Conservation (phyloP, 1,284 basidiomycete genomes). For the Schizophyllum commune region DNA sequence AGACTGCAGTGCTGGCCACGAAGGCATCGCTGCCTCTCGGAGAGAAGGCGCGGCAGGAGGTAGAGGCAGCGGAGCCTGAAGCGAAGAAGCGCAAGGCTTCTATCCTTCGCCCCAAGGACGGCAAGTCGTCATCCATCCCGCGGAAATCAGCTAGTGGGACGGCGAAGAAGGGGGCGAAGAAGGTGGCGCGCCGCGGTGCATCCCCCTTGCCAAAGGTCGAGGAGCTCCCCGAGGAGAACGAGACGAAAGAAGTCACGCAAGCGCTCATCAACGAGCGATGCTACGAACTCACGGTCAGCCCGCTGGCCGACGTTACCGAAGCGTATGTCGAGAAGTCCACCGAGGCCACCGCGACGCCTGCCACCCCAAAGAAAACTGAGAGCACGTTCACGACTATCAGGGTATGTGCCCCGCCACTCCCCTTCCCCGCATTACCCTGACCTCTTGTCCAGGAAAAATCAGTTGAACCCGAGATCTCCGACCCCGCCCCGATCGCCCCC, state of each 20-base stretch:
- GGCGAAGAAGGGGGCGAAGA: constrained; percentile 21
- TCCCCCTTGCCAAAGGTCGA: constrained; percentile 33
- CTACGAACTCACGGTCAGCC: constrained; percentile 56
- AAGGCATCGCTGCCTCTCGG: constrained; percentile 13
- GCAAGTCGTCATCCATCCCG: constrained; percentile 8
- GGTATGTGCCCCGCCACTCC: neutral
- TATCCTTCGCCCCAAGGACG: constrained; percentile 20
- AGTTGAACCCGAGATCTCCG: constrained; percentile 43
- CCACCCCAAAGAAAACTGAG: neutral
- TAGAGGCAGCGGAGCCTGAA: constrained; percentile 24
- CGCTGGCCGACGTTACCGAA: constrained; percentile 54
- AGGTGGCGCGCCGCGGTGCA: constrained; percentile 22
- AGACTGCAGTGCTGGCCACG: constrained; percentile 16
- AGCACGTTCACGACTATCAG: neutral
- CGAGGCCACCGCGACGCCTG: neutral
- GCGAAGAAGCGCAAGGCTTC: constrained; percentile 54
- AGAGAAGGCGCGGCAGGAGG: constrained; percentile 27
- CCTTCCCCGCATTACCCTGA: constrained; percentile 13
- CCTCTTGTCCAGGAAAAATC: constrained; percentile 34
- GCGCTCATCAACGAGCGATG: constrained; percentile 43
- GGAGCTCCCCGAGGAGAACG: constrained; percentile 28
- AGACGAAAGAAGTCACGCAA: constrained; percentile 20
- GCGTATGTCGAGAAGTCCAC: constrained; percentile 31
- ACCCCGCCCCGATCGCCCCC: constrained; percentile 39
- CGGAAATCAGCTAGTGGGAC: constrained; percentile 5